These are phyloP conservation scores for Themeda triandra DNA, from an alignment of 176 grass and related monocot species.

Conservation along the genomic window DNA sequence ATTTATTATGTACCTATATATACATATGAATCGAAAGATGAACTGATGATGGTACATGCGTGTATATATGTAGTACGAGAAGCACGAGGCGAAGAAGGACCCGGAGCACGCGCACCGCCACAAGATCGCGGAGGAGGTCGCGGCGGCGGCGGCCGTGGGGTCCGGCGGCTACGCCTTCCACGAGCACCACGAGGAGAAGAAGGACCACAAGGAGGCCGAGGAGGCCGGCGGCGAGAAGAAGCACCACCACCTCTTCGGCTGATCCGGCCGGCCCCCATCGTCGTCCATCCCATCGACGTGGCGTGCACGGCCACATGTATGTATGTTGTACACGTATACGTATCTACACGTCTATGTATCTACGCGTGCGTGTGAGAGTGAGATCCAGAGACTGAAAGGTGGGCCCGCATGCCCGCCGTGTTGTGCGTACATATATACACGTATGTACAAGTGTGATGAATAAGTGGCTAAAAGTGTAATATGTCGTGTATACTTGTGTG, in stretches of 20 bases:
- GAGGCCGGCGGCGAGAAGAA: constrained; percentile 51
- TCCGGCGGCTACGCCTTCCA: constrained; percentile 65
- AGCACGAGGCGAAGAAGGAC: constrained; percentile 72
- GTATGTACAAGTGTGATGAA: not conserved
- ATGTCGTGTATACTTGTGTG: not conserved
- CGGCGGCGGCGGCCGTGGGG: constrained; percentile 47
- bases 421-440: not conserved
- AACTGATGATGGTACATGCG: not conserved
- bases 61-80: constrained; percentile 52
- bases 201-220: constrained; percentile 49
- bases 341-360: not conserved
- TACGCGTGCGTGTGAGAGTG: not conserved
- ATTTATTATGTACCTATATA: no score
- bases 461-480: not conserved
- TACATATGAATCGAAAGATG: no score
- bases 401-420: not conserved
- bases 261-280: not conserved
- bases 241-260: constrained; percentile 57
- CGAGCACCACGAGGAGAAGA: constrained; percentile 77
- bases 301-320: not conserved
- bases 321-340: not conserved
- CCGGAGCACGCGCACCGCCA: constrained; percentile 54
- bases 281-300: not conserved
- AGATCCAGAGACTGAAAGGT: not conserved
- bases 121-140: constrained; percentile 70